Conservation (phyloP, 495 filamentous ascomycete genomes). For the Platismatia glauca region DNA sequence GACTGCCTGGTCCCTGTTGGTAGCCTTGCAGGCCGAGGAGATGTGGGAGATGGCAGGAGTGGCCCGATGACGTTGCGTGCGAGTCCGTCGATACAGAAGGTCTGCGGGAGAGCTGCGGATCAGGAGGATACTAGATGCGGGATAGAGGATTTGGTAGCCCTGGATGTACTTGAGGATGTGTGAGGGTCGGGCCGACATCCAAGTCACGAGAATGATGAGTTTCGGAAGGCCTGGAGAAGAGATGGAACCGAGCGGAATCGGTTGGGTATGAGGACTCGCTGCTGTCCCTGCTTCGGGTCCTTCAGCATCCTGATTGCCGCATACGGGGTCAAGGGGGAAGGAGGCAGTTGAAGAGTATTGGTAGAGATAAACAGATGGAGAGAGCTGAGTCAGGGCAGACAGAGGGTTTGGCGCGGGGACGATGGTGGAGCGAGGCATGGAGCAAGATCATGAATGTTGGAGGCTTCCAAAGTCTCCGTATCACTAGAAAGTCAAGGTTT, state of each 20-base stretch:
- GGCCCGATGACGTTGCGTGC: conserved; percentile 29
- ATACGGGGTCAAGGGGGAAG: too few relatives aligned
- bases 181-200: conserved; percentile 34
- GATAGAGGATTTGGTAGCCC: conserved; percentile 35
- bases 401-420: too few relatives aligned
- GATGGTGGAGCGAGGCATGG: too few relatives aligned
- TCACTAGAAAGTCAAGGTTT: too few relatives aligned
- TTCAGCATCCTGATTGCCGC: too few relatives aligned
- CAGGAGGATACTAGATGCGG: conserved; percentile 30
- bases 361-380: too few relatives aligned
- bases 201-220: conserved; percentile 37
- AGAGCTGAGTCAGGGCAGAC: too few relatives aligned
- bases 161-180: conserved; percentile 38
- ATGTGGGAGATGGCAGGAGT: conserved; percentile 28
- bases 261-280: background rate
- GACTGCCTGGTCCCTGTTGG: conserved; percentile 10
- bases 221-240: conserved; percentile 24
- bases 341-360: too few relatives aligned
- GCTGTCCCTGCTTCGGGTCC: too few relatives aligned
- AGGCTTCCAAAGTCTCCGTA: too few relatives aligned
- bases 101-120: conserved; percentile 32
- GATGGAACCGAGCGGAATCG: conserved; percentile 23
- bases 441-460: too few relatives aligned
- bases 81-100: conserved; percentile 29
- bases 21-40: conserved; percentile 5